phyloP scores from a whole-genome alignment of 1,284 basidiomycete species.

The Ganoderma leucocontextum region DNA sequence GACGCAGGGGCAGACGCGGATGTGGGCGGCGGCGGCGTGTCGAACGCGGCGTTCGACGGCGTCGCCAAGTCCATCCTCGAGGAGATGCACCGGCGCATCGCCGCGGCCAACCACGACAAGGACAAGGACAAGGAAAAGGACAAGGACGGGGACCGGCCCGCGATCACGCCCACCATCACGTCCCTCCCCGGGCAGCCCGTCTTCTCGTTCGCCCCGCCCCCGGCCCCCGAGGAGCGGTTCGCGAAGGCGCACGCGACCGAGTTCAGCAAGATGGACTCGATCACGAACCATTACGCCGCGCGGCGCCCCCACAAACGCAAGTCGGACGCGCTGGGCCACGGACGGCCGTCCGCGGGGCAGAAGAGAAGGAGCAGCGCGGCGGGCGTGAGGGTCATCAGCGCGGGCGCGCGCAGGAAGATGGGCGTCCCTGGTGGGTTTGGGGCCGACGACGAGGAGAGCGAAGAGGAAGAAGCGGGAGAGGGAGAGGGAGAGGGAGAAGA shows the following conservation, averaged over 20 bases:
- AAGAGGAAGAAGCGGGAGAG: constrained; percentile 32
- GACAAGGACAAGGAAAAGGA: constrained; percentile 12
- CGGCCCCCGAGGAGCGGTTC: constrained; percentile 52
- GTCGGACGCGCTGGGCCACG: constrained; percentile 45
- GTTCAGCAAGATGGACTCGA: constrained; percentile 81
- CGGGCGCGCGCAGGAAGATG: constrained; percentile 52
- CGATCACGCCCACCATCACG: constrained; percentile 12
- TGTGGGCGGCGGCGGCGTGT: constrained; percentile 42
- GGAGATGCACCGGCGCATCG: constrained; percentile 80
- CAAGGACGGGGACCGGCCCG: neutral
- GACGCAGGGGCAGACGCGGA: neutral
- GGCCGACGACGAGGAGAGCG: constrained; percentile 56
- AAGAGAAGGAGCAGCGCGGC: constrained; percentile 48
- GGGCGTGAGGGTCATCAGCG: constrained; percentile 58
- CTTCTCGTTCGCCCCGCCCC: constrained; percentile 10
- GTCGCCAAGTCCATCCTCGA: constrained; percentile 72
- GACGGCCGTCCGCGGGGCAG: constrained; percentile 43
- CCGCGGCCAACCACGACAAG: constrained; percentile 36
- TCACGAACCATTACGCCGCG: constrained; percentile 66
- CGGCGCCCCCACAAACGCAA: constrained; percentile 55
- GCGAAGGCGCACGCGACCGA: constrained; percentile 66
- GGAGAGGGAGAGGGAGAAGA: constrained; percentile 41
- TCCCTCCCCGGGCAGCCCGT: constrained; percentile 1
- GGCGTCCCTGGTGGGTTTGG: constrained; percentile 64
- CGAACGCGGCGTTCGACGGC: constrained; percentile 66